Base-by-base conservation (phyloP, 192 early-diverging fungal species). In the Podila verticillata region DNA sequence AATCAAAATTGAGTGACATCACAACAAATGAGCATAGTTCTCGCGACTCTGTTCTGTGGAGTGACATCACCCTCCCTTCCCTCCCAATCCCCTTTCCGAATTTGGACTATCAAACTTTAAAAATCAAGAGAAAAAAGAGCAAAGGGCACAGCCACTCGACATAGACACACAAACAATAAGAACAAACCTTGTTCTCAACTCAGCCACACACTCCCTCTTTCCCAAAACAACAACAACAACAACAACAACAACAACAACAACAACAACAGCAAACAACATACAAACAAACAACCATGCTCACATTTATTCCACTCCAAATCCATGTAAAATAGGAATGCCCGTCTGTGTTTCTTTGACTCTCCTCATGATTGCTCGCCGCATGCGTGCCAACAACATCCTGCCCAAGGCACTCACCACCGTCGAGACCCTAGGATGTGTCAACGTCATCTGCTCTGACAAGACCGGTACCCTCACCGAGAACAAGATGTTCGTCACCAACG, bases 391-490 rank as follows among this genome's bases (percentile, higher is more conserved):
- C 63, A 89, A 89, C 39, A 89, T 96, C 57, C 83, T 96, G 31
- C 89, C 92, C 49, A 95, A 96, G 77, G 90, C 92, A 30, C 85
- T 98, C n/a, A 88, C 91, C 35, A 92, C 93, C 1, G 90, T 98
- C 65, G 95, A 98, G 85, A 95, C 95, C 5, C 87, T 98, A 22
- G 96, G 95, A 29, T 90, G 91, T 57, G 90, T 95, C 58, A 89
- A 82, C 65, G 67, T 77, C 26, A 77, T 83, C 66, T 83, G 74
- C 59, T 95, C 92, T 48, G 95, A 98, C 81, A 98, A 98, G 85
- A 96, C 96, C n/a, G 96, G 95, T 0, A 98, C 95, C 8, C 81
- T 98, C 47, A 98, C 96, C 15, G 86, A 89, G 65, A 89, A 91
- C 84, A 84, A 88, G 57, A 95, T 98, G 94, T 73, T 72, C 31